Percentiles rank a stretch among this genome's conserved stretches.
Conservation (phyloP, 108 stramenopile genomes). For the Nannochloropsis granulata region DNA sequence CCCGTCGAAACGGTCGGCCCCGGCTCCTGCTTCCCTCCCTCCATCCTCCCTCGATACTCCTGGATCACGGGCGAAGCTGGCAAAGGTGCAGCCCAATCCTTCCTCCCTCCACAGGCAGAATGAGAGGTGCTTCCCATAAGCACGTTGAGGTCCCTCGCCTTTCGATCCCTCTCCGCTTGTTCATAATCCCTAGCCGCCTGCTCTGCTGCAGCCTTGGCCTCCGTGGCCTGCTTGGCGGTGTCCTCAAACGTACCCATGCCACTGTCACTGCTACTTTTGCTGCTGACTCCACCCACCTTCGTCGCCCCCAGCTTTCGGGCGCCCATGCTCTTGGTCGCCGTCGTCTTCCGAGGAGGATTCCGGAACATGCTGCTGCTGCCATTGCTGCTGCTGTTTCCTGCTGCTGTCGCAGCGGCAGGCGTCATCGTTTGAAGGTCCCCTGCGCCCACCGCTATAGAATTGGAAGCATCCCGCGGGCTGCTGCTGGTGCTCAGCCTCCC, state of each 20-base stretch:
- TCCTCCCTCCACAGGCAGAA: not conserved
- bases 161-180: not conserved
- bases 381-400: not conserved
- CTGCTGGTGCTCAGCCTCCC: not conserved
- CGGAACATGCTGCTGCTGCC: not conserved
- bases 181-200: not conserved
- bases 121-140: not conserved
- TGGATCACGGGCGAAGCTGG: not conserved
- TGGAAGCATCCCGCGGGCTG: not conserved
- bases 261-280: not conserved
- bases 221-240: not conserved
- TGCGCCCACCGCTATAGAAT: not conserved
- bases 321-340: not conserved
- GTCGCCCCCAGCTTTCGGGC: conserved; percentile 13
- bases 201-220: not conserved
- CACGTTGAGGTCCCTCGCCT: not conserved
- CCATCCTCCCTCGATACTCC: not conserved
- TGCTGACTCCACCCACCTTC: conserved; percentile 13
- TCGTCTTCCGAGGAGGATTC: not conserved
- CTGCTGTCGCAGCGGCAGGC: not conserved
- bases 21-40: not conserved
- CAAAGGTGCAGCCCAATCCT: not conserved
- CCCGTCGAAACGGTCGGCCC: not conserved
- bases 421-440: not conserved
- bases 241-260: not conserved